These are phyloP conservation scores for Vicia sativa DNA, from an alignment of 306 rosid genomes.

Conservation along the genomic window DNA sequence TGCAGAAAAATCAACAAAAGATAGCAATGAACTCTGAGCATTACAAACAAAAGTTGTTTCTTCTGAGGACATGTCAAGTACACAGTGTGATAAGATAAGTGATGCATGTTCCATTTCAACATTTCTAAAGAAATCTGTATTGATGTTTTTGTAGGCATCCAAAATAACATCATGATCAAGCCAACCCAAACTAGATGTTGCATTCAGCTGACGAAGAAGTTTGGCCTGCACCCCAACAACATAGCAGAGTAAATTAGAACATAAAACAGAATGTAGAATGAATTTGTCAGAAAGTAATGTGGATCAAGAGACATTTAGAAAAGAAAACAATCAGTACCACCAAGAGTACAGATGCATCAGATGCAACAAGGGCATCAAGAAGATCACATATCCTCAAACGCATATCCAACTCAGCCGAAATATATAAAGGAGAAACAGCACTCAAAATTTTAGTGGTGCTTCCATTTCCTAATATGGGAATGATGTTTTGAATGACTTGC, in stretches of 20 bases:
- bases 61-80: constrained; percentile 80
- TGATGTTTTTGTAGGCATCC: constrained; percentile 59
- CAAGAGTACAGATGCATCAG: constrained; percentile 57
- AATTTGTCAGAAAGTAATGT: constrained; percentile 21
- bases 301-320: constrained; percentile 32
- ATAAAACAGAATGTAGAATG: constrained; percentile 4
- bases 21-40: constrained; percentile 64
- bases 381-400: constrained; percentile 74
- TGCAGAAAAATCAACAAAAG: constrained; percentile 79
- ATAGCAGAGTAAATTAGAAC: constrained; percentile 20
- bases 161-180: constrained; percentile 72
- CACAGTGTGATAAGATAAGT: constrained; percentile 85
- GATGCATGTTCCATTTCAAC: constrained; percentile 65
- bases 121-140: constrained; percentile 57
- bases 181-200: constrained; percentile 74
- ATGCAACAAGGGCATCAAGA: constrained; percentile 67
- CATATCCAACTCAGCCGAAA: constrained; percentile 64
- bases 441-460: constrained; percentile 60
- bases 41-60: constrained; percentile 68
- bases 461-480: constrained; percentile 62
- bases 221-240: constrained; percentile 65
- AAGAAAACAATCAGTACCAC: constrained; percentile 57
- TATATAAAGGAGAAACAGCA: constrained; percentile 66
- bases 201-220: constrained; percentile 67
- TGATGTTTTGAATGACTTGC: constrained; percentile 60